Evolutionary conservation across 106 monocot species (phyloP).

Genomic region (Phalaenopsis equestris): DNA sequence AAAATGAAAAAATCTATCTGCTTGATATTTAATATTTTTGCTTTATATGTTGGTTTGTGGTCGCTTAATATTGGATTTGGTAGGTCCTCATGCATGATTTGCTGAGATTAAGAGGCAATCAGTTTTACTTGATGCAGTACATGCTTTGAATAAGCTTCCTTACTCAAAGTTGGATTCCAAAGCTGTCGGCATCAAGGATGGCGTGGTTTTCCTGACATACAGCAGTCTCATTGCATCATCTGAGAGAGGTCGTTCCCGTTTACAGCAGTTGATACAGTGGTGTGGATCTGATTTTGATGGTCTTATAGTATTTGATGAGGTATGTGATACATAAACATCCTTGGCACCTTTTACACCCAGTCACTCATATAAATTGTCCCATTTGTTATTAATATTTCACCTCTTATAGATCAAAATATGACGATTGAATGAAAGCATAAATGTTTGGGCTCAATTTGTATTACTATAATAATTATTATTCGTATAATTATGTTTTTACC

Average conservation of each 20-base stretch:
- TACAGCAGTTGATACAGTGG: constrained; percentile 95
- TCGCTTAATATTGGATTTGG: background rate
- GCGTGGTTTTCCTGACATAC: constrained; percentile 90
- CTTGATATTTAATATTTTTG: background rate
- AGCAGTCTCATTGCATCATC: constrained; percentile 97
- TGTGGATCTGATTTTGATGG: constrained; percentile 92
- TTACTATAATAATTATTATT: background rate
- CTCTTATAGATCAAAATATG: background rate
- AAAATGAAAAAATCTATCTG: background rate
- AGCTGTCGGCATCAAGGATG: constrained; percentile 90
- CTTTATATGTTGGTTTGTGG: background rate
- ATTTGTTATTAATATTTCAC: background rate
- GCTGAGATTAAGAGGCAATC: background rate
- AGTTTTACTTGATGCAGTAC: constrained; percentile 54
- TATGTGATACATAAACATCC: constrained; percentile 17
- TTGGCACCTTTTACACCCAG: background rate
- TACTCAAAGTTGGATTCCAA: constrained; percentile 98
- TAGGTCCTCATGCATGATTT: background rate
- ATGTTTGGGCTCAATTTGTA: background rate
- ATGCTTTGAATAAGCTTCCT: constrained; percentile 94
- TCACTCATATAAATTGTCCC: background rate
- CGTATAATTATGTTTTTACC: background rate
- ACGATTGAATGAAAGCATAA: background rate
- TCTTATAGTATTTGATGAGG: constrained; percentile 96
- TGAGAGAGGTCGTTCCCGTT: constrained; percentile 89